Conservation (phyloP, 208 protist species). For the Herpetomonas samuelpessoai region DNA sequence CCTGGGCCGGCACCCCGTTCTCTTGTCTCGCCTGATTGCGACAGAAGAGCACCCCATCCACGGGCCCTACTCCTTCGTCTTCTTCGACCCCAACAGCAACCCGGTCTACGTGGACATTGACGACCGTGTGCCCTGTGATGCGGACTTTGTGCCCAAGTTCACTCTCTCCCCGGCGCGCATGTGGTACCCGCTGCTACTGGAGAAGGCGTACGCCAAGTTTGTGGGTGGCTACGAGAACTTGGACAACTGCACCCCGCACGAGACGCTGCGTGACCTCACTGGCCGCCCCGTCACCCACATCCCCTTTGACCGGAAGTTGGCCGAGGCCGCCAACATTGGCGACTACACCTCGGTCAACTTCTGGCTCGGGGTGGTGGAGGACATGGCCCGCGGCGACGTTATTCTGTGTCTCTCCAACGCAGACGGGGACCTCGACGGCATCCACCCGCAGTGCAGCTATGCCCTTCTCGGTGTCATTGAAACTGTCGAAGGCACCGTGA, state of each 20-base stretch:
- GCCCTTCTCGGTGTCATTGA: slow-evolving; percentile 65
- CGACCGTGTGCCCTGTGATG: slow-evolving; percentile 73
- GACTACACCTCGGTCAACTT: slow-evolving; percentile 59
- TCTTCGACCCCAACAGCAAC: slow-evolving; percentile 83
- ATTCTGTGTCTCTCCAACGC: slow-evolving; percentile 72
- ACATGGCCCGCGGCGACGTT: slow-evolving; percentile 65
- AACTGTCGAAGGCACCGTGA: slow-evolving; percentile 40
- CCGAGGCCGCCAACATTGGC: slow-evolving; percentile 63
- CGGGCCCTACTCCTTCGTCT: slow-evolving; percentile 74
- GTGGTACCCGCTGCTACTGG: slow-evolving; percentile 83
- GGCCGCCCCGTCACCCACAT: slow-evolving; percentile 77
- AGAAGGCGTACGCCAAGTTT: slow-evolving; percentile 94
- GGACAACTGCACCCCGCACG: slow-evolving; percentile 79
- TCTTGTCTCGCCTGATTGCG: slow-evolving; percentile 68
- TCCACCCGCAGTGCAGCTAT: slow-evolving; percentile 83
- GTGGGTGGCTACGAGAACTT: slow-evolving; percentile 79
- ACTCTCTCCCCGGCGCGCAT: slow-evolving; percentile 38
- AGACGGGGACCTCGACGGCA: slow-evolving; percentile 40
- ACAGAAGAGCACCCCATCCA: slow-evolving; percentile 57
- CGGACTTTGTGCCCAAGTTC: slow-evolving; percentile 53
- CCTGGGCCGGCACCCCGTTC: slow-evolving; percentile 50
- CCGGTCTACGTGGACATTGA: slow-evolving; percentile 80
- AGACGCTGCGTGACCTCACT: slow-evolving; percentile 86
- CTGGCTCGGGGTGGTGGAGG: slow-evolving; percentile 63
- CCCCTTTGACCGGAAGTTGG: slow-evolving; percentile 67